Conservation (phyloP, 2,329 filamentous ascomycete species). For the Dactylellina leptospora region DNA sequence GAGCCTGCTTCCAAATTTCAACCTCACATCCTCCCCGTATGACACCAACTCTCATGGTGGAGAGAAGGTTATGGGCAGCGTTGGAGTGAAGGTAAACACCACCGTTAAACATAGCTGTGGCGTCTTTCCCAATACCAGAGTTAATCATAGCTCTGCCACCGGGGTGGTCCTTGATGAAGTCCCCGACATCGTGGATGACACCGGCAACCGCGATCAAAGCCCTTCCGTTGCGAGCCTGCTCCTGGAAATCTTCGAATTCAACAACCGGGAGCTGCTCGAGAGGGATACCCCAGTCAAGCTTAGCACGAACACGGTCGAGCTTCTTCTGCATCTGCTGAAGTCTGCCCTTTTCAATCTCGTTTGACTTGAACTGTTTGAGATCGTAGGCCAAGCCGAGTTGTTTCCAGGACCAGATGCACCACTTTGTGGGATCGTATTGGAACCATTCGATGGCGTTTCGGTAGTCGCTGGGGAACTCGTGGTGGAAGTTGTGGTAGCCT, state of each 20-base stretch:
- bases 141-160: conserved; percentile 87
- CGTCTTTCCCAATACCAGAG: conserved; percentile 84
- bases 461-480: conserved; percentile 93
- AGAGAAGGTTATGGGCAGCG: conserved; percentile 86
- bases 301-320: conserved; percentile 83
- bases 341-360: conserved; percentile 91
- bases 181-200: conserved; percentile 83
- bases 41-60: conserved; percentile 86
- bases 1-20: conserved; percentile 89
- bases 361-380: conserved; percentile 88
- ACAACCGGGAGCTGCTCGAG: conserved; percentile 86
- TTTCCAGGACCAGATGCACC: conserved; percentile 86
- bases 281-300: conserved; percentile 84
- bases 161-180: conserved; percentile 90
- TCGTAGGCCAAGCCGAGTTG: conserved; percentile 83
- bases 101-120: conserved; percentile 89
- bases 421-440: conserved; percentile 93
- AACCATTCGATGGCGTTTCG: conserved; percentile 90
- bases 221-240: conserved; percentile 78
- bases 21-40: conserved; percentile 87
- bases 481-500: conserved; percentile 95
- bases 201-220: conserved; percentile 80
- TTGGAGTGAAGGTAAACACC: conserved; percentile 91
- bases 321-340: conserved; percentile 92
- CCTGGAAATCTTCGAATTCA: conserved; percentile 85